These are phyloP conservation scores for Epichloe baconii DNA, from an alignment of 2,329 filamentous ascomycete genomes.

Conservation along the genomic window DNA sequence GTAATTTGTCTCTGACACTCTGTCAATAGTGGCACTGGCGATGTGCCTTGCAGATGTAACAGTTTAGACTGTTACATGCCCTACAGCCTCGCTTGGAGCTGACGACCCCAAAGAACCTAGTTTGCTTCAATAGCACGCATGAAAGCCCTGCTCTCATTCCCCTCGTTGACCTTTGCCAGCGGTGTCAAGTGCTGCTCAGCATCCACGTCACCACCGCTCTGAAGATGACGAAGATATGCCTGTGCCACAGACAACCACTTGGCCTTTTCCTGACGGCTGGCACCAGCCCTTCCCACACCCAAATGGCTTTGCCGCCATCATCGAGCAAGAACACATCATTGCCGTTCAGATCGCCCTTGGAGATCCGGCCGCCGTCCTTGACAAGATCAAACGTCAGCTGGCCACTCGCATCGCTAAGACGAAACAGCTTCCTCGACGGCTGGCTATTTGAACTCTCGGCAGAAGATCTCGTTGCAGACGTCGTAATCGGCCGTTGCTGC, in stretches of 20 bases:
- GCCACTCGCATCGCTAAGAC: conserved; percentile 49
- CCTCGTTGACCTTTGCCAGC: conserved; percentile 44
- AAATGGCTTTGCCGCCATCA: conserved; percentile 42
- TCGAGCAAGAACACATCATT: conserved; percentile 51
- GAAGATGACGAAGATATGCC: conserved; percentile 35
- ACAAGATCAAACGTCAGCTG: conserved; percentile 42
- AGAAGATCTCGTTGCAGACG: not conserved
- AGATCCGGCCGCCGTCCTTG: conserved; percentile 37
- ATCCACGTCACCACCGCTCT: conserved; percentile 10
- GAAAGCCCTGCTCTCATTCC: conserved; percentile 41
- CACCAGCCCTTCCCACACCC: conserved; percentile 51
- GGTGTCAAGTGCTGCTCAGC: conserved; percentile 31
- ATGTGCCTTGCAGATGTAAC: no score
- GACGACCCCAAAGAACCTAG: not conserved
- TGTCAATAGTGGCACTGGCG: no score
- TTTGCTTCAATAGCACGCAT: conserved; percentile 27
- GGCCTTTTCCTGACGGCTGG: conserved; percentile 45
- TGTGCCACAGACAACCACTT: conserved; percentile 49
- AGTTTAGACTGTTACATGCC: no score
- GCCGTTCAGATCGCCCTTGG: conserved; percentile 37
- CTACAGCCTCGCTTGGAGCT: no score
- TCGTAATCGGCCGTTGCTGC: conserved; percentile 26
- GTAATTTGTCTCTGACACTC: no score
- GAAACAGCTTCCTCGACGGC: conserved; percentile 36
- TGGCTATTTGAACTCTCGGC: not conserved